These are phyloP conservation scores for Acanthamoeba culbertsoni DNA, from an alignment of 208 protist genomes.

Conservation along the genomic window DNA sequence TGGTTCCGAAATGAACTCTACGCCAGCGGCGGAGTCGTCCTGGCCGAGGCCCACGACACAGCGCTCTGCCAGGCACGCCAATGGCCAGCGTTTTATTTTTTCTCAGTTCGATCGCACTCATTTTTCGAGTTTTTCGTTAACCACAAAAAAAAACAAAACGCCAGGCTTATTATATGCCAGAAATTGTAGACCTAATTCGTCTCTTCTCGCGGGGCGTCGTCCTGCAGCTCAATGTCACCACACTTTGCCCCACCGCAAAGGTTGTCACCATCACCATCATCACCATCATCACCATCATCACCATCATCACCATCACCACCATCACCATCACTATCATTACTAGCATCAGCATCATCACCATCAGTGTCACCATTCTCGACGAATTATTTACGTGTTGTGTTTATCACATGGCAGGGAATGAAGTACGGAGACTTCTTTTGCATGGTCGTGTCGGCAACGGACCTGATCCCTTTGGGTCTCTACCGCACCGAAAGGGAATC, in stretches of 20 bases:
- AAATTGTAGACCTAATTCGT: background rate
- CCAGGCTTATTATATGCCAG: background rate
- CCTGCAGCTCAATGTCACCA: constrained; percentile 13
- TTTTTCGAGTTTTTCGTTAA: too few species aligned
- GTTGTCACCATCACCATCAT: background rate
- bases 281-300: background rate
- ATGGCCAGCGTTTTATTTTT: background rate
- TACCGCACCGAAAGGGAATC: background rate
- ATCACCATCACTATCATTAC: background rate
- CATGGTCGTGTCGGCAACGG: background rate
- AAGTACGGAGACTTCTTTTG: background rate
- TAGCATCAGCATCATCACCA: background rate
- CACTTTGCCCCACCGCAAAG: background rate
- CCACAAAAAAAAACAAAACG: background rate
- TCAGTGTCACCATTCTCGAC: background rate
- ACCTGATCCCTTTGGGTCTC: constrained; percentile 13
- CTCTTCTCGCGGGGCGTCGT: background rate
- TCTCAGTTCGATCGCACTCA: background rate
- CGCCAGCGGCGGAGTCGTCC: constrained; percentile 20
- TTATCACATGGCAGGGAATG: constrained; percentile 3
- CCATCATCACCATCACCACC: background rate
- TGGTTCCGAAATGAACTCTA: background rate
- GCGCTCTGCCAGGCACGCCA: background rate
- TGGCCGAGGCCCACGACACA: constrained; percentile 13
- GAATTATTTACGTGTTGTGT: background rate